Evolutionary conservation across 257 asterid species (phyloP).

Genomic region (Mitragyna speciosa): DNA sequence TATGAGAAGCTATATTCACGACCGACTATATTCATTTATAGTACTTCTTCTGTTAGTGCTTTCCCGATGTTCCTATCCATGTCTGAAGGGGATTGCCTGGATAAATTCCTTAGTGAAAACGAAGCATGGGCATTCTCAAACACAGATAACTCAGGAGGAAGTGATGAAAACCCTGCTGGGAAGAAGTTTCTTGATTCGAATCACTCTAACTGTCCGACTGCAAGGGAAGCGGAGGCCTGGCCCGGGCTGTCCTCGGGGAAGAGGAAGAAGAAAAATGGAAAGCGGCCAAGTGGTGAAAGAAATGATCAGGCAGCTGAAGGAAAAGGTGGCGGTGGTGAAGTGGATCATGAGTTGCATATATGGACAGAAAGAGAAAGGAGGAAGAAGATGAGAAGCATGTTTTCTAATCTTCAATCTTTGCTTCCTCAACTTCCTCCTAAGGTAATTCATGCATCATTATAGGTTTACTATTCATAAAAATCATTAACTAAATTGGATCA

Average conservation of each 20-base stretch:
- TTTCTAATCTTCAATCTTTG: slow-evolving; percentile 68
- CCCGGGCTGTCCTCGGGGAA: slow-evolving; percentile 14
- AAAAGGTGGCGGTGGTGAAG: slow-evolving; percentile 24
- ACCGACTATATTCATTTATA: not conserved
- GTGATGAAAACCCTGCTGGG: slow-evolving; percentile 21
- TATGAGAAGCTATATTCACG: not conserved
- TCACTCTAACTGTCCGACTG: slow-evolving; percentile 14
- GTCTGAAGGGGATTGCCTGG: slow-evolving; percentile 34
- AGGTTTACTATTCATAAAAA: not conserved
- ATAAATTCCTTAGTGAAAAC: slow-evolving; percentile 35
- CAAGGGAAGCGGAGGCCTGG: slow-evolving; percentile 24
- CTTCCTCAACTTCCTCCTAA: slow-evolving; percentile 79
- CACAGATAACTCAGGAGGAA: slow-evolving; percentile 20
- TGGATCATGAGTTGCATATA: slow-evolving; percentile 67
- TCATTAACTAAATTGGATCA: no score
- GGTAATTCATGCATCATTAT: slow-evolving; percentile 41
- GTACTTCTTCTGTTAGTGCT: not conserved
- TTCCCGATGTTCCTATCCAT: slow-evolving; percentile 22
- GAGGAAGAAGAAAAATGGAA: slow-evolving; percentile 25
- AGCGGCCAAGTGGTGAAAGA: not conserved
- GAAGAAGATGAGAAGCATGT: slow-evolving; percentile 83
- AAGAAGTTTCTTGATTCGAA: slow-evolving; percentile 13
- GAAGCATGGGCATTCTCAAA: slow-evolving; percentile 37
- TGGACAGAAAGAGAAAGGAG: slow-evolving; percentile 87
- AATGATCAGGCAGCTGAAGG: slow-evolving; percentile 3